Evolutionary conservation across 2,329 filamentous ascomycete genomes (phyloP).

Genomic region (Fusarium poae): DNA sequence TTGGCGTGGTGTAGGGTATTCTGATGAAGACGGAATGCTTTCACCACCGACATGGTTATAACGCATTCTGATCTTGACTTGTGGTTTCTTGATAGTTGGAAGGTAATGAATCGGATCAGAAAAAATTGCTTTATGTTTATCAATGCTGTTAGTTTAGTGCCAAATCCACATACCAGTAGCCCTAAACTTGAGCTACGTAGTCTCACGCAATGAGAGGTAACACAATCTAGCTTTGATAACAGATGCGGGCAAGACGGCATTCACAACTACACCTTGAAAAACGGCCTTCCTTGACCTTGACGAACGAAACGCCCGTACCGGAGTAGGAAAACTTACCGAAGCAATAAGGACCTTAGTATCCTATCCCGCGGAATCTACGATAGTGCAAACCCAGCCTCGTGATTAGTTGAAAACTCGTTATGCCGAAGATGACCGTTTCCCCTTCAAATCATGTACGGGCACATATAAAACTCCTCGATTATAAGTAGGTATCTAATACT

Average conservation of each 20-base stretch:
- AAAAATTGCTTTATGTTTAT: rapidly evolving
- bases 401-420: too few species aligned
- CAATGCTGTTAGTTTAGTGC: background rate
- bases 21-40: too few species aligned
- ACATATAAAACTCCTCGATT: background rate
- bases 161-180: background rate
- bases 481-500: background rate
- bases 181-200: background rate
- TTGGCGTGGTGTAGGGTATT: background rate
- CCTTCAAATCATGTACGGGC: background rate
- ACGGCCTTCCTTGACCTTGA: background rate
- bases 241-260: background rate
- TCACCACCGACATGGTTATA: background rate
- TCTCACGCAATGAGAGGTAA: too few species aligned
- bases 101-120: background rate
- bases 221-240: background rate
- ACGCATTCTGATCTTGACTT: background rate
- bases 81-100: background rate
- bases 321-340: background rate
- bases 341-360: background rate
- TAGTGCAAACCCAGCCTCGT: too few species aligned
- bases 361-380: background rate
- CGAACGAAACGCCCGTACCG: background rate
- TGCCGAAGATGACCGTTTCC: background rate
- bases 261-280: rapidly evolving